Percentiles rank a stretch among this genome's conserved stretches.
Conservation (phyloP, 228 moss, liverwort and hornwort species). For the Sphagnum magellanicum region DNA sequence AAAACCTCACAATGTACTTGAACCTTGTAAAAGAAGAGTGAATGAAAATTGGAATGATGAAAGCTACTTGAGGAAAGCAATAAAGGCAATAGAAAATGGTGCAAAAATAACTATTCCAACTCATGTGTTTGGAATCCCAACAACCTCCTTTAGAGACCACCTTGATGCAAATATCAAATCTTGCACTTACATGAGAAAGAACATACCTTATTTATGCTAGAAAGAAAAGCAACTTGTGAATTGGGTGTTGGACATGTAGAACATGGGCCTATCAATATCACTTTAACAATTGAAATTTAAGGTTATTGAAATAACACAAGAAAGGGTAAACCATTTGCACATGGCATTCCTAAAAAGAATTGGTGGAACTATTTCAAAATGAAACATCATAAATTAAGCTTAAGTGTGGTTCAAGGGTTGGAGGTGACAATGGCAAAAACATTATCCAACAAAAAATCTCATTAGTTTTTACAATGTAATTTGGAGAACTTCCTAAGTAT, state of each 20-base stretch:
- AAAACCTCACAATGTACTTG: too few relatives aligned
- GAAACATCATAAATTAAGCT: neutral
- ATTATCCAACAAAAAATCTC: neutral
- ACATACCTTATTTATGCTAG: neutral
- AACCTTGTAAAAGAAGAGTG: neutral
- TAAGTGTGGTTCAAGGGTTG: neutral
- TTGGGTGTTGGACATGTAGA: neutral
- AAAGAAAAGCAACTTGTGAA: neutral
- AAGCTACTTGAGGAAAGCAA: neutral
- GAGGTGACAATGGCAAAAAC: neutral
- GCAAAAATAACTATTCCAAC: neutral
- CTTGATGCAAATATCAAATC: neutral
- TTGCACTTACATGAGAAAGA: neutral
- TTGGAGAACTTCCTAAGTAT: neutral
- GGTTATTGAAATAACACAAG: neutral
- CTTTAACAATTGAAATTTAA: neutral
- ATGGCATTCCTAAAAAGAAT: neutral
- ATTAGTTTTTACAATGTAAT: neutral
- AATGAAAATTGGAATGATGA: conserved; percentile 1
- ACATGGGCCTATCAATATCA: neutral
- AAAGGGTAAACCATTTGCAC: neutral
- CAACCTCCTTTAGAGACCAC: neutral
- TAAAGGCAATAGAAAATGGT: neutral
- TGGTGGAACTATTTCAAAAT: neutral
- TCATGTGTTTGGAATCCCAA: neutral